Base-by-base conservation (phyloP, 176 grass and related monocot species). In the Rhynchospora breviuscula region DNA sequence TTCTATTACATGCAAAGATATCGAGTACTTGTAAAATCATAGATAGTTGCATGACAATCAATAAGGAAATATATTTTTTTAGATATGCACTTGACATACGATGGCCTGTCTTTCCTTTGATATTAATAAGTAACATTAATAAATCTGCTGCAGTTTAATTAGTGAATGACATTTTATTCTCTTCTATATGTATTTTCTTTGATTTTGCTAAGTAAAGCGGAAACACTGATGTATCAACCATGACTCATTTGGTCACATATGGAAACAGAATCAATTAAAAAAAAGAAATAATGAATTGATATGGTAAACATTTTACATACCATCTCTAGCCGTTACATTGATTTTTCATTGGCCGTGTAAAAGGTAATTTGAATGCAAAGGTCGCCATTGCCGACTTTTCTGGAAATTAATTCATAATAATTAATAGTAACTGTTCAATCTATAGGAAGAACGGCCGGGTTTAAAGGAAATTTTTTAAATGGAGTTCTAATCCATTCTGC, bases 161-260 rank as follows among this genome's bases (percentile, higher is more conserved):
- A 51, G 45, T 74, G 68, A 21, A 81, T 45, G 77, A 25, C 53
- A 63, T 81, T 2, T 45, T 81, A 81, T 81, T 47, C 12, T 59
- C 2, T 79, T 56, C 29, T 79, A 79, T 79, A 78, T 78, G 58
- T 79, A 56, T 56, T 54, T 56, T 7, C 26, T 31, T 78, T 35
- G 12, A 56, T 40, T 40, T 40, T 33, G 54, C 11, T 59, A 59
- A 59, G 54, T 40, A 40, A 40, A 40, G 9, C 6, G 19, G 75
- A 79, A 56, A 59, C 52, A 33, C 23, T 25, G 7, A 52, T 12
- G 57, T 79, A 58, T 8, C 49, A 79, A 57, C 49, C 17, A 18
- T 7, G 29, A 31, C 7, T 35, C 14, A 35, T 79, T 72, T 72
- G 9, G 18, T 19, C 40, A 72, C 10, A 22, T 72, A 72, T 5